Conservation (phyloP, 176 grass and related monocot genomes). For the Eragrostis curvula region DNA sequence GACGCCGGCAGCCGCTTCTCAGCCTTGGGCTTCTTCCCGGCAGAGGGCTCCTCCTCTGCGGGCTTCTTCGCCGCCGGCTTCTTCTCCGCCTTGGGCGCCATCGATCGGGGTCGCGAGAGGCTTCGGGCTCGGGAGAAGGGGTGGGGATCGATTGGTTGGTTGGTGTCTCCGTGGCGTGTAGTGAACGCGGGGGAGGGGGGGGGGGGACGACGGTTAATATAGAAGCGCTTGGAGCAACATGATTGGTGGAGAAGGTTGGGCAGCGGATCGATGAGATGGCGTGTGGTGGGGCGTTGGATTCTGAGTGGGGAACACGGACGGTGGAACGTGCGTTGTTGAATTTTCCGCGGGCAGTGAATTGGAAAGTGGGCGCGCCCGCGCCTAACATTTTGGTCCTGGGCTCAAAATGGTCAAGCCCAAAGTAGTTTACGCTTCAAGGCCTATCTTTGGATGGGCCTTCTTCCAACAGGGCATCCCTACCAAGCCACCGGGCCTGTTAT, state of each 20-base stretch:
- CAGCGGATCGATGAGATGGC: constrained; percentile 42
- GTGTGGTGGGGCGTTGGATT: not conserved
- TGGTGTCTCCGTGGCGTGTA: not conserved
- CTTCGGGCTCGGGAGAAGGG: not conserved
- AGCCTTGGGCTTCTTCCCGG: constrained; percentile 70
- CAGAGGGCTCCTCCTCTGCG: constrained; percentile 27
- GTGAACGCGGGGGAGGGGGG: not conserved
- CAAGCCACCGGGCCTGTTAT: no score
- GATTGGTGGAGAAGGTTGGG: constrained; percentile 29
- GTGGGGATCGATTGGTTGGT: not conserved
- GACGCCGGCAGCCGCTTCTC: constrained; percentile 58
- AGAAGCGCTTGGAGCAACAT: not conserved
- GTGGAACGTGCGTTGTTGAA: not conserved
- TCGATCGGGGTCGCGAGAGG: not conserved
- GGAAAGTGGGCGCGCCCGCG: not conserved
- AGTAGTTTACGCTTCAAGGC: no score
- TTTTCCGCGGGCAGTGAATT: not conserved
- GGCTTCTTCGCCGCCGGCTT: constrained; percentile 63
- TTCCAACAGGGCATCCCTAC: no score
- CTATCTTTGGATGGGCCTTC: not conserved
- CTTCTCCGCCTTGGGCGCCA: constrained; percentile 70
- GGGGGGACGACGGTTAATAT: constrained; percentile 1
- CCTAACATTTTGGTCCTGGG: not conserved
- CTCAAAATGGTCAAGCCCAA: not conserved
- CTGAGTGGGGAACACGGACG: not conserved